These are phyloP conservation scores for Nemania sp. DNA, from an alignment of 2,329 filamentous ascomycete species.

Conservation along the genomic window DNA sequence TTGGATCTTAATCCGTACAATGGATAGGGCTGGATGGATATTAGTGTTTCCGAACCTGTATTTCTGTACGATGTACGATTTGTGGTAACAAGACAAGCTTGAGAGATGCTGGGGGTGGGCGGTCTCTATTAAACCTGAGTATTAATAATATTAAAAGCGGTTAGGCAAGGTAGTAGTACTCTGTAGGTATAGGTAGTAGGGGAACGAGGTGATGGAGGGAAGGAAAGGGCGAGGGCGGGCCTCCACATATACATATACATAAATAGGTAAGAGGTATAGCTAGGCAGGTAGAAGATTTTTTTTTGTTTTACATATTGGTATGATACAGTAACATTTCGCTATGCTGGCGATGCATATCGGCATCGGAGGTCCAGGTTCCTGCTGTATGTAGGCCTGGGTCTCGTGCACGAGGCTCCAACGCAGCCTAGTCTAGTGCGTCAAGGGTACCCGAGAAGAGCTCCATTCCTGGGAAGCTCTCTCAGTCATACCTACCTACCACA, in stretches of 20 bases:
- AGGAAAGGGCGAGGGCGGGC: constrained; percentile 34
- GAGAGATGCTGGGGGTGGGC: neutral
- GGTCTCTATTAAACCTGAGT: constrained; percentile 17
- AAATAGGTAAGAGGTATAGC: neutral
- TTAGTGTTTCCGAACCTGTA: no score
- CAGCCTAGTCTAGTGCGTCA: constrained; percentile 19
- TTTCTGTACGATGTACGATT: neutral
- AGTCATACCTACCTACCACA: no score
- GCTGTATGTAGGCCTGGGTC: constrained; percentile 20
- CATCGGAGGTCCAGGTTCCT: constrained; percentile 32
- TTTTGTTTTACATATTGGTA: constrained; percentile 1
- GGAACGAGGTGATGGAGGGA: constrained; percentile 19
- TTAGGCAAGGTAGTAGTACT: neutral
- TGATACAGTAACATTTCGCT: constrained; percentile 34
- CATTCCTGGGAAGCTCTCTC: constrained; percentile 4
- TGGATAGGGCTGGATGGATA: constrained; percentile 3
- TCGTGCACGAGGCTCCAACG: constrained; percentile 32
- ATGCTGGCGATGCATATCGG: constrained; percentile 33
- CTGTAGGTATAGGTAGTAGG: neutral
- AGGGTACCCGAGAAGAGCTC: constrained; percentile 10
- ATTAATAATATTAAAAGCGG: constrained; percentile 30
- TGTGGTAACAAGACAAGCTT: constrained; percentile 1
- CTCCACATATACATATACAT: constrained; percentile 29
- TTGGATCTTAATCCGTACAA: constrained; percentile 8
- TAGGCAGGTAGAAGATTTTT: neutral